Evolutionary conservation across 345 rosid genomes (phyloP), one percentile per base, ranked within the genome.

Genomic region (Cardiospermum halicacabum): DNA sequence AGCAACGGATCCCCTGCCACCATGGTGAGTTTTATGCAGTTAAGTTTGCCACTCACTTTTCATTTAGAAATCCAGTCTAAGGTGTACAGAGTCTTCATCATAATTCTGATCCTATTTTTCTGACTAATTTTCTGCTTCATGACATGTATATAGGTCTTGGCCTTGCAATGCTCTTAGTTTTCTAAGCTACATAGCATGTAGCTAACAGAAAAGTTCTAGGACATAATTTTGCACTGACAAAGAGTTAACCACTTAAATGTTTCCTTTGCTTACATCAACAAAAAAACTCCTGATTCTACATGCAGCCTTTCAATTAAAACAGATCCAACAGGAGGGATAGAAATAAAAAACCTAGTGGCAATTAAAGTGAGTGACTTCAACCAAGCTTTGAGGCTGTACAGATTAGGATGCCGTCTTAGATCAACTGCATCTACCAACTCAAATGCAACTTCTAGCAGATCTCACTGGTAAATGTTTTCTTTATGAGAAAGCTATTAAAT

Each of bases 391-490:
- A 81, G 76, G 80, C 78, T 87, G 72, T 90, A 87, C 66, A 84
- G 77, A 77, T 49, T 80, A 66, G 95, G 95, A 54, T 85, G 95
- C 77, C 76, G 77, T 13, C 69, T 80, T 81, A 82, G 97, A 81
- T 81, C 97, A 47, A 87, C 95, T 65, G 92, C 95, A 36, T 81
- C 75, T 13, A 90, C 95, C 65, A 80, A 82, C 78, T 84, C 97
- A 32, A 90, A 90, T 74, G 47, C 65, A 60, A 75, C 72, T 37
- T 87, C 97, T 25, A 90, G 92, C 71, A 79, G 95, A 80, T 90
- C 95, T 64, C 97, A 90, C 75, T 81, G 95, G 95, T 90, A 90
- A 76, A 22, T 65, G 49, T 60, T 28, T 71, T 65, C 21, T 60
- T 63, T 11, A 15, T 18, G 7, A 53, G 12, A 7, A 31, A 18